Evolutionary conservation across 2,329 filamentous ascomycete genomes (phyloP), one percentile per base, ranked within the genome.

Genomic region (Tympanopsis confertula): DNA sequence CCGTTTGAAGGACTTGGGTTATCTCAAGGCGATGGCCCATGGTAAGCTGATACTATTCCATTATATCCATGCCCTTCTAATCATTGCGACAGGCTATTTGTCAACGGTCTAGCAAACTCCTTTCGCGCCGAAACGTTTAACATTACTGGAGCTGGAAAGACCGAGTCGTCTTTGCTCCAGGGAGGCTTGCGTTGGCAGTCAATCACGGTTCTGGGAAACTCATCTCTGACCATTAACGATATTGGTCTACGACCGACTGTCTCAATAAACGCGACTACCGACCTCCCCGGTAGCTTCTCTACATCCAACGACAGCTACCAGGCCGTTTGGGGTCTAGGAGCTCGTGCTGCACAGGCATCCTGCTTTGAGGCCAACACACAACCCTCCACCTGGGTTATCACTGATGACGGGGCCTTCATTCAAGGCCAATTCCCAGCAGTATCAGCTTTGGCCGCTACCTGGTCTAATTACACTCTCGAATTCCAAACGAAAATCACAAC

Each of bases 151-250:
- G 7, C 37, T 1, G 58, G 60, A 3, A 38, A 42, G 3, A 17
- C 53, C 0, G 39, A 54, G 5, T 56, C 52, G 1, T 57, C 50
- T 15, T 53, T 65, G 26, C 39, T 63, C 0, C 61, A 65, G 43
- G 62, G 60, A 3, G 59, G 57, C 1, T 58, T 61, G 42, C 45
- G 56, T 42, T 65, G 60, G 60, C 51, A 62, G 40, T 53, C 56
- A 0, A 45, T 63, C 18, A 47, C 49, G 2, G 46, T 64, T 0
- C 44, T 64, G 14, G 58, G 54, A 0, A 49, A 57, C 17, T 49
- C 46, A 1, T 48, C 47, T 2, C 41, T 64, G 3, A 49, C 45
- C 0, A 50, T 65, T 36, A 44, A 41, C 4, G 35, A 40, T 2
- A 40, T 60, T 2, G 59, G 61, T 0, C 51, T 62, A 12, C 46